Conservation (phyloP, 164 flowering plant species). For the Annona squamosa region DNA sequence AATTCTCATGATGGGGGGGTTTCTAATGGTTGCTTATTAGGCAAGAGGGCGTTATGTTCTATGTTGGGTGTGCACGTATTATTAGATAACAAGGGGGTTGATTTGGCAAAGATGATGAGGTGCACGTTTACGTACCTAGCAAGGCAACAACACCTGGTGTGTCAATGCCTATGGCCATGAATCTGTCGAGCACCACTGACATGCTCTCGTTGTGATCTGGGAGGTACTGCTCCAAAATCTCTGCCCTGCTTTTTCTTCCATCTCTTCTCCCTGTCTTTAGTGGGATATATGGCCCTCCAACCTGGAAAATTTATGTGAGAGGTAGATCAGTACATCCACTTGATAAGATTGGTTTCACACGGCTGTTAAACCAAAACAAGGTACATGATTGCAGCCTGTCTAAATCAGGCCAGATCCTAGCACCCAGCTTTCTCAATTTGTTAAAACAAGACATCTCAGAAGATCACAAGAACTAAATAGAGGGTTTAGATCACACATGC, state of each 20-base stretch:
- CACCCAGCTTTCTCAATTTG: too few species aligned
- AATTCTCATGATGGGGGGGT: not conserved
- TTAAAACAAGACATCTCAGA: too few species aligned
- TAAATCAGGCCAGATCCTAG: too few species aligned
- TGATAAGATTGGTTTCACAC: not conserved
- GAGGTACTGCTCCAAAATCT: constrained; percentile 68
- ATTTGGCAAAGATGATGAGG: not conserved
- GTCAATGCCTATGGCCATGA: constrained; percentile 75
- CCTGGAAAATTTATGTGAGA: constrained; percentile 29
- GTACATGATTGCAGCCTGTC: too few species aligned
- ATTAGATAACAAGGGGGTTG: not conserved
- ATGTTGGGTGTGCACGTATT: not conserved
- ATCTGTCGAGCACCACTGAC: constrained; percentile 77
- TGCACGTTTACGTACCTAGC: constrained; percentile 44
- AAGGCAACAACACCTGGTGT: constrained; percentile 90
- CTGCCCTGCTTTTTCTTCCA: constrained; percentile 89
- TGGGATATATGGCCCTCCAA: constrained; percentile 91
- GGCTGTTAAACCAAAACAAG: too few species aligned
- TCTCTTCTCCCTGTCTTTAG: constrained; percentile 97
- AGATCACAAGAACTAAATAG: too few species aligned
- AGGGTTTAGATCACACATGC: too few species aligned
- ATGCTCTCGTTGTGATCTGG: constrained; percentile 98
- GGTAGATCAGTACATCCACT: not conserved
- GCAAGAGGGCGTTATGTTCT: not conserved
- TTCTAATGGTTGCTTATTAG: not conserved